Evolutionary conservation across 2,329 filamentous ascomycete species (phyloP).

Genomic region (Epicoccum sorghinum): DNA sequence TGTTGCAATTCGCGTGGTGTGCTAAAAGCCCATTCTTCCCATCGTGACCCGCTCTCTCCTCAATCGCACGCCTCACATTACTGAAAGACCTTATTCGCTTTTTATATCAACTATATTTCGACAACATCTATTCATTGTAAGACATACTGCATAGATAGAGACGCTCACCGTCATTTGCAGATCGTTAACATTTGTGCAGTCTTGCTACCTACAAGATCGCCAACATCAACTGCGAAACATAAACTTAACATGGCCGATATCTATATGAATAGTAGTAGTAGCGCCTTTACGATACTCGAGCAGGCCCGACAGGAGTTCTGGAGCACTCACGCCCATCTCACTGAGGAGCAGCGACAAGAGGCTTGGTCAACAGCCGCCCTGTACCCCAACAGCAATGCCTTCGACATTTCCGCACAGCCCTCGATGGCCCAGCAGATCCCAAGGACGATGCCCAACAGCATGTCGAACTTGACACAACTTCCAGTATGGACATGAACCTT

Average conservation of each 20-base stretch:
- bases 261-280: slow-evolving; percentile 29
- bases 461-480: slow-evolving; percentile 30
- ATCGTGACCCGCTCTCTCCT: slow-evolving; percentile 29
- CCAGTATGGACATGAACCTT: slow-evolving; percentile 43
- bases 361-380: slow-evolving; percentile 37
- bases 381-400: slow-evolving; percentile 24
- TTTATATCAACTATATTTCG: background rate
- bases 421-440: slow-evolving; percentile 39
- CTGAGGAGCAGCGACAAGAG: slow-evolving; percentile 43
- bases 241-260: slow-evolving; percentile 33
- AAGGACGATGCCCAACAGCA: slow-evolving; percentile 40
- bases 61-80: slow-evolving; percentile 38
- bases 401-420: slow-evolving; percentile 22
- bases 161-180: slow-evolving; percentile 24
- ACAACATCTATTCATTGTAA: slow-evolving; percentile 21
- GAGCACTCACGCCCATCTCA: slow-evolving; percentile 38
- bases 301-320: slow-evolving; percentile 47
- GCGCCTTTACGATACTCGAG: slow-evolving; percentile 39
- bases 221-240: slow-evolving; percentile 5
- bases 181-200: slow-evolving; percentile 29
- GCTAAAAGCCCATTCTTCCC: slow-evolving; percentile 39
- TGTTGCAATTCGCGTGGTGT: slow-evolving; percentile 15
- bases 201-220: slow-evolving; percentile 22
- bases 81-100: slow-evolving; percentile 20
- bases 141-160: slow-evolving; percentile 19